Conservation (phyloP, 805 yeast genomes). For the Myxozyma udenii region DNA sequence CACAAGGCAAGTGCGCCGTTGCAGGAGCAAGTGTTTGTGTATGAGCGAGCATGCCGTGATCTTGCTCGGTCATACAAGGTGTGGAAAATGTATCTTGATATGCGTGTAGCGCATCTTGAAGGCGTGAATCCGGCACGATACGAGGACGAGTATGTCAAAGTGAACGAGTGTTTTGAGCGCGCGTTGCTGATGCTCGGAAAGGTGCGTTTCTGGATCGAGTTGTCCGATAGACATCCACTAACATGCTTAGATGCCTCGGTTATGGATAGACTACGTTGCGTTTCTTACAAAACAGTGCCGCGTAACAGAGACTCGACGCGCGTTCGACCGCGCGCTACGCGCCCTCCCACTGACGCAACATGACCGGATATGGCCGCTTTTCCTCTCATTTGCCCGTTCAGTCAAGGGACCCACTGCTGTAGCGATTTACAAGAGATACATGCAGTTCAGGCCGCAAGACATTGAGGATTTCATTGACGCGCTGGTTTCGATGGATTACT, state of each 20-base stretch:
- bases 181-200: constrained; percentile 46
- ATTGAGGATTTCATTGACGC: constrained; percentile 34
- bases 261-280: constrained; percentile 53
- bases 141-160: constrained; percentile 38
- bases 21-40: constrained; percentile 41
- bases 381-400: constrained; percentile 47
- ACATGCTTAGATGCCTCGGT: constrained; percentile 40
- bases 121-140: constrained; percentile 37
- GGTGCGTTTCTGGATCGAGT: constrained; percentile 5
- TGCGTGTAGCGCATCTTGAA: constrained; percentile 40
- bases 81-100: constrained; percentile 52
- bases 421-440: constrained; percentile 39
- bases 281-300: constrained; percentile 43
- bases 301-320: constrained; percentile 43
- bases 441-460: constrained; percentile 32
- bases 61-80: constrained; percentile 50
- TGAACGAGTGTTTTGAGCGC: constrained; percentile 48
- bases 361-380: constrained; percentile 53
- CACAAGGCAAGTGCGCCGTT: constrained; percentile 35
- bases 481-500: constrained; percentile 31
- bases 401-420: constrained; percentile 46
- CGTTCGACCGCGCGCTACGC: constrained; percentile 52
- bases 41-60: constrained; percentile 50
- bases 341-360: constrained; percentile 54
- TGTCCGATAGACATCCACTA: neutral